Base-by-base conservation (phyloP, 1,284 basidiomycete species). In the Cystobasidium slooffiae region DNA sequence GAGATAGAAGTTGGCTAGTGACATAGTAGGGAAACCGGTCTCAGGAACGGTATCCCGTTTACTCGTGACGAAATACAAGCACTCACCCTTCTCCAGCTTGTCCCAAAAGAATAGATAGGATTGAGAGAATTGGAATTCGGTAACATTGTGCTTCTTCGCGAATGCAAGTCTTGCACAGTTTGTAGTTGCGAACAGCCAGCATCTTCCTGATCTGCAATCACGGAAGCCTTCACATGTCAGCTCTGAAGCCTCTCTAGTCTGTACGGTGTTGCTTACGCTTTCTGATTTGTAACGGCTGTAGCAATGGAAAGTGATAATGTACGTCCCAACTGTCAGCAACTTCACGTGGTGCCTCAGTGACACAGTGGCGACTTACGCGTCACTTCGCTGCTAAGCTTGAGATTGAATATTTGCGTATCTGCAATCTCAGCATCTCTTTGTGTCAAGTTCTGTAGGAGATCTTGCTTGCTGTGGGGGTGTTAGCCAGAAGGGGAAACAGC, bases 71-170 rank as follows among this genome's bases (percentile, higher is more conserved):
- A 46, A 12, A 18, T 3, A 10, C 1, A 41, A 58, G 47, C 10
- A 72, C 44, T 24, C 20, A 62, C 67, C 53, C 84, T 97, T 97
- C 85, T 97, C 94, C 65, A 97, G 87, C 84, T 95, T 95, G 84
- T 96, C 93, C 85, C 90, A 95, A 86, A 96, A 94, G 86, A 92
- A 94, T 20, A 94, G 85, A 83, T 96, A 96, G 5, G 88, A 88
- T 89, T 92, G 94, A 14, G 92, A 93, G 37, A 95, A 88, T 84
- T 97, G 88, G 82, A 97, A 95, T 62, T 94, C 90, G 74, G 61
- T 44, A 51, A 98, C 84, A 80, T 91, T 91, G 78, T 96, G 87
- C 81, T 89, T 89, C 84, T 91, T 91, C 86, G 93, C 91, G 74
- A 94, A 86, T 66, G 89, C 88, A 83, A 93, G 91, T 43, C 94